Base-by-base conservation (phyloP, 1,284 basidiomycete genomes). In the Vanrija sp. region DNA sequence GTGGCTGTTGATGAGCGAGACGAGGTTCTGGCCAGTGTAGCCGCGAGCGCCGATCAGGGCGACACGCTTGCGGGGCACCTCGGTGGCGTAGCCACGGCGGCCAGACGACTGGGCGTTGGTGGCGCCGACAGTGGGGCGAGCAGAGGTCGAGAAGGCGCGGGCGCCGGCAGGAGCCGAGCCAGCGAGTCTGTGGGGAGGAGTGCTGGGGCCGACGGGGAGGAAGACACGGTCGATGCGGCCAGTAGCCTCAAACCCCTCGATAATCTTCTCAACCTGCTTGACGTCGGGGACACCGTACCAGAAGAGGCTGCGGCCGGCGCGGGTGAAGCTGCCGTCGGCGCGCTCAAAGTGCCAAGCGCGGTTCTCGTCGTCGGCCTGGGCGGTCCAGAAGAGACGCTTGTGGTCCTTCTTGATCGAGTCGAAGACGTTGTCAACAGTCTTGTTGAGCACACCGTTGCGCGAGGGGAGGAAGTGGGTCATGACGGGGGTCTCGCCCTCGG, bases 331-430 rank as follows among this genome's bases (percentile, higher is more conserved):
- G 8, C 95, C 95, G 65, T 98, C 95, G 1, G 95, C 92, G 52
- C 92, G 85, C 80, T 99, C 96, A 72, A 97, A 99, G 79, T 99
- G 95, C 95, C 95, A 99, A 2, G 88, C 84, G 39, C 94, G 85
- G 78, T 96, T 81, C 79, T 98, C 95, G 75, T 98, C 94, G 65
- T 97, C 93, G 8, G 87, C 87, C 67, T 88, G 87, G 3, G 89
- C 87, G 12, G 94, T 97, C 95, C 96, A 98, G 81, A 99, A 95
- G 38, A 99, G 83, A 54, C 85, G 84, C 66, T 86, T 85, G 79
- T 97, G 89, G 76, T 98, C 93, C 80, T 92, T 95, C 77, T 87
- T 88, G 80, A 99, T 87, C 38, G 90, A 85, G 69, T 85, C 87
- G 81, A 95, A 99, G 56, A 99, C 93, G 70, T 98, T 99, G 80